Conservation (phyloP, 352 stramenopile genomes). For the Hyaloperonospora brassicae region DNA sequence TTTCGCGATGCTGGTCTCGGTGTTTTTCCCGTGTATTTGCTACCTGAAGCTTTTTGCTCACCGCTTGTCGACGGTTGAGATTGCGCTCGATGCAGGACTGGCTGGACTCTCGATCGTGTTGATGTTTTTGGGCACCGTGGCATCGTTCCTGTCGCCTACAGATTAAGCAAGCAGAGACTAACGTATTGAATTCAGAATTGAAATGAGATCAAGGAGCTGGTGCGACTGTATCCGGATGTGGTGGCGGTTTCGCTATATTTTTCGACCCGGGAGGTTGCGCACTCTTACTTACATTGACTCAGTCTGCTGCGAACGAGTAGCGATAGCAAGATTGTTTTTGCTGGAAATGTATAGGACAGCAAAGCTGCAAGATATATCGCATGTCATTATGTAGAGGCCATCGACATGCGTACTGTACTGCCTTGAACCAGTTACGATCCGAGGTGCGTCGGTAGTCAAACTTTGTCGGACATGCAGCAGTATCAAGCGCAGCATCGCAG, state of each 20-base stretch:
- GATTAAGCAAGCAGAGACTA: constrained; percentile 22
- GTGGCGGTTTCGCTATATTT: neutral
- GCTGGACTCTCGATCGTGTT: constrained; percentile 56
- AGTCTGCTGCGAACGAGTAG: too few species aligned
- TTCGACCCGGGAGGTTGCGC: neutral
- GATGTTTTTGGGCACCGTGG: constrained; percentile 66
- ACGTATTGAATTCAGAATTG: neutral
- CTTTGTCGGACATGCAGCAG: too few species aligned
- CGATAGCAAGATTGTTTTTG: too few species aligned
- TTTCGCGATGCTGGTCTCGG: constrained; percentile 75
- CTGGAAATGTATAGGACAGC: too few species aligned
- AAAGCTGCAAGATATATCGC: too few species aligned
- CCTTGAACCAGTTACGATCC: too few species aligned
- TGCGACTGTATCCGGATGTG: neutral
- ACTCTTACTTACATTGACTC: too few species aligned
- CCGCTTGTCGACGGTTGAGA: constrained; percentile 38
- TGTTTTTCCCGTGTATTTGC: constrained; percentile 79
- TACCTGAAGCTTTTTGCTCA: constrained; percentile 80
- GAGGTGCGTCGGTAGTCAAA: too few species aligned
- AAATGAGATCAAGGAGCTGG: constrained; percentile 10
- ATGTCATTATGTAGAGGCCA: too few species aligned
- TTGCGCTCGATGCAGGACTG: constrained; percentile 46
- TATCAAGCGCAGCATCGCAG: too few species aligned
- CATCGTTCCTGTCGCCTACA: constrained; percentile 66
- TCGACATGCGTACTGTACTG: too few species aligned